Evolutionary conservation across 257 asterid genomes (phyloP).

Genomic region (Solanum gracilifrons): DNA sequence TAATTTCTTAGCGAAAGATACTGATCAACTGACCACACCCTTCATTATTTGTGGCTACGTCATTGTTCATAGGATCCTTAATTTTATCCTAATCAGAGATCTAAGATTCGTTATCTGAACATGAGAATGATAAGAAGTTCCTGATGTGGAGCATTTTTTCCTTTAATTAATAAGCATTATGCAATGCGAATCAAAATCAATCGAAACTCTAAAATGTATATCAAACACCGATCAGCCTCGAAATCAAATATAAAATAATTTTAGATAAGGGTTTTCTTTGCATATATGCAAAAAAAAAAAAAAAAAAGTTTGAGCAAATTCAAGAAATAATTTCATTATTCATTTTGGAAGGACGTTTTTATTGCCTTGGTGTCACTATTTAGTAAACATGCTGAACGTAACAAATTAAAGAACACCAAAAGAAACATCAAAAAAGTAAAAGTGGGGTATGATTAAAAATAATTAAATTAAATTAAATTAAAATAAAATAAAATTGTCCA

Average conservation of each 20-base stretch:
- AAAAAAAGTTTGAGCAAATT: neutral
- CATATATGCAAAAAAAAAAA: neutral
- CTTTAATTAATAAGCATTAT: neutral
- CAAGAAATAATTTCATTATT: neutral
- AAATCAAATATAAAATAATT: neutral
- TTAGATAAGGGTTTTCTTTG: neutral
- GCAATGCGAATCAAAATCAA: neutral
- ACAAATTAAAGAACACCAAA: neutral
- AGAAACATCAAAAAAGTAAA: neutral
- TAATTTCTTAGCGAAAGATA: neutral
- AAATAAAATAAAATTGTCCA: neutral
- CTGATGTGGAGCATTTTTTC: rapidly evolving
- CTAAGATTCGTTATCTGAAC: neutral
- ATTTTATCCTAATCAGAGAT: neutral
- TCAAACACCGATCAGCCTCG: neutral
- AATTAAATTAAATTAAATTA: neutral
- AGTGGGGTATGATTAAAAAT: neutral
- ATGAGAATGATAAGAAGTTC: neutral
- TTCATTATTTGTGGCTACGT: neutral
- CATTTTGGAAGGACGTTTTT: neutral
- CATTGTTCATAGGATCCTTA: neutral
- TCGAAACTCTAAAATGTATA: neutral
- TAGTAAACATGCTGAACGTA: neutral
- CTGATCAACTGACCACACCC: neutral
- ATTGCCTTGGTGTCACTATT: neutral